Evolutionary conservation across 805 yeast genomes (phyloP), one percentile per base, ranked within the genome.

Genomic region (Saturnispora gosingensis): DNA sequence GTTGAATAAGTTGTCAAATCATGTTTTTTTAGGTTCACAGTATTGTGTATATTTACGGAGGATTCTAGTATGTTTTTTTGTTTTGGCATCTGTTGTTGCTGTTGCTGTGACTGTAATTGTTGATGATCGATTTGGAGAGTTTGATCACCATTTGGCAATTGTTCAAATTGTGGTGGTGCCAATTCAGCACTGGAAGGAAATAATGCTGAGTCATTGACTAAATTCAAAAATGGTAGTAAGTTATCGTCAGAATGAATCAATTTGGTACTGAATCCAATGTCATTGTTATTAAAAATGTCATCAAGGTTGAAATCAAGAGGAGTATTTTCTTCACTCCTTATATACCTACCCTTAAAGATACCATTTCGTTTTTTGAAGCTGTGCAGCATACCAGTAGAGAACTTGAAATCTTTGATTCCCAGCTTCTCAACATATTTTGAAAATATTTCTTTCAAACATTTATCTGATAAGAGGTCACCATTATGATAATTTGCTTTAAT

Each of bases 221-320:
- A 13, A 48, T 48, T 32, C 27, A 48, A 9, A 34, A 45, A 25
- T 4, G 58, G 56, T 34, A 59, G 50, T 47, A 55, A 60, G 38
- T 57, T 58, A 51, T 68, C 72, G 50, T 67, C 72, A 0, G 70
- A 63, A 42, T 69, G 72, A 42, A 69, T 67, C 36, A 69, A 55
- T 40, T 66, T 58, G 1, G 72, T 69, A 45, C 63, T 68, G 54
- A 69, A 69, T 9, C 72, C 72, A 38, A 69, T 51, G 16, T 60
- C 54, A 11, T 51, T 59, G 43, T 54, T 59, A 46, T 51, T 62
- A 47, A 67, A 64, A 3, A 67, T 62, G 2, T 61, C 66, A 30
- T 65, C 65, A 47, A 64, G 58, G 18, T 60, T 56, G 22, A 64
- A 48, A 40, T 40, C 44, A 22, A 40, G 30, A 13, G 39, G 16